phyloP scores from a whole-genome alignment of 2,329 filamentous ascomycete species.

The Rugonectria rugulosa region DNA sequence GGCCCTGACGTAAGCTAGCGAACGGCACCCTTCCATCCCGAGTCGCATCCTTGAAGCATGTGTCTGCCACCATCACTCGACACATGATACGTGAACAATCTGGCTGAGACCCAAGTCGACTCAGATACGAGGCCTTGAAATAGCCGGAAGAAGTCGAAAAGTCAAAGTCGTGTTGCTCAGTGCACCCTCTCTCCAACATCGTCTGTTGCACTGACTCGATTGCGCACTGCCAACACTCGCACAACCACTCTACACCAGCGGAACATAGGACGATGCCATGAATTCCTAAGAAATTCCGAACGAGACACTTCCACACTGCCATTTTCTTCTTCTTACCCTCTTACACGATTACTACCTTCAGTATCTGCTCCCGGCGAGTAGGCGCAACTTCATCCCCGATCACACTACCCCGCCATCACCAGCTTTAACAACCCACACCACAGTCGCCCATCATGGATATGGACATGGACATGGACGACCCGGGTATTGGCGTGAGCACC shows the following conservation, averaged over 20 bases:
- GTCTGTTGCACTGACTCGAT: background rate
- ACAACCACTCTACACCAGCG: background rate
- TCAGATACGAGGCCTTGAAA: background rate
- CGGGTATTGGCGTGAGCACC: constrained; percentile 47
- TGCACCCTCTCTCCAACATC: background rate
- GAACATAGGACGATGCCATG: constrained; percentile 1
- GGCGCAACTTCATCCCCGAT: background rate
- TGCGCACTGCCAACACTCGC: background rate
- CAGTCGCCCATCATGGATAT: constrained; percentile 42
- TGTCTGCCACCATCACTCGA: background rate
- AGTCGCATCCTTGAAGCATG: background rate
- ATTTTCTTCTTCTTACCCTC: background rate
- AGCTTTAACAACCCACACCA: background rate
- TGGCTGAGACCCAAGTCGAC: no score
- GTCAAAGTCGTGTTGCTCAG: no score
- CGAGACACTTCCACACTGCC: background rate
- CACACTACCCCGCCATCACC: background rate
- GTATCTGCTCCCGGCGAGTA: constrained; percentile 12
- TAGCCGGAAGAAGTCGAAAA: no score
- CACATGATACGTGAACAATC: background rate
- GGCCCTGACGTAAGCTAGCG: background rate
- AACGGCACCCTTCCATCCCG: background rate
- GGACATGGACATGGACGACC: constrained; percentile 34
- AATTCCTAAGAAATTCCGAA: background rate
- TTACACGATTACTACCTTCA: background rate